Conservation (phyloP, 202 grass and related monocot species). For the Bolboschoenoplectus hybrid region DNA sequence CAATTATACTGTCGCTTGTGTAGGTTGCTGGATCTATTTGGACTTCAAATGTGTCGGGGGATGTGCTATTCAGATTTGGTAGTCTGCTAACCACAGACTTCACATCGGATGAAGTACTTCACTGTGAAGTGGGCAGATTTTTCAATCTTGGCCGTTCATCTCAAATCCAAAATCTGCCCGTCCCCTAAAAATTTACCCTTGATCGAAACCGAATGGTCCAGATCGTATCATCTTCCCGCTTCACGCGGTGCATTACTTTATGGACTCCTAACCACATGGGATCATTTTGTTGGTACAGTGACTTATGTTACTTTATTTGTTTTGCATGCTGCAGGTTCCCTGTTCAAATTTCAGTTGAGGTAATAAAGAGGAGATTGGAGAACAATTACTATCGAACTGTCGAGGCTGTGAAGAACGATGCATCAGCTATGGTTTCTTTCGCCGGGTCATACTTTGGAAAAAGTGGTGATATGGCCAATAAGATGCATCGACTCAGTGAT, state of each 20-base stretch:
- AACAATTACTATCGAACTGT: slow-evolving; percentile 81
- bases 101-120: too few relatives aligned
- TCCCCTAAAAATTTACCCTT: too few relatives aligned
- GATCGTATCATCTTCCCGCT: too few relatives aligned
- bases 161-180: too few relatives aligned
- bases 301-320: slow-evolving; percentile 38
- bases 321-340: slow-evolving; percentile 54
- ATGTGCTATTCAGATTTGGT: neutral
- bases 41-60: too few relatives aligned
- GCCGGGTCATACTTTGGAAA: slow-evolving; percentile 69
- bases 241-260: too few relatives aligned
- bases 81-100: neutral
- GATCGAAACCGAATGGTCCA: too few relatives aligned
- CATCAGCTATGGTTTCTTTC: slow-evolving; percentile 67
- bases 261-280: neutral
- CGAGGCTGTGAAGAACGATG: slow-evolving; percentile 77
- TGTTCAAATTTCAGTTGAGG: slow-evolving; percentile 82
- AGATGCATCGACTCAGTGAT: slow-evolving; percentile 57
- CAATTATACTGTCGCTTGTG: neutral
- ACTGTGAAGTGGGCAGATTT: too few relatives aligned
- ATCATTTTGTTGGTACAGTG: neutral
- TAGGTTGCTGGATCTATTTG: neutral
- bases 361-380: slow-evolving; percentile 78
- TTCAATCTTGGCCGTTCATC: too few relatives aligned
- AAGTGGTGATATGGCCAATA: slow-evolving; percentile 60